Evolutionary conservation across 2,329 filamentous ascomycete species (phyloP).

Genomic region (Ploettnerulaceae sp.): DNA sequence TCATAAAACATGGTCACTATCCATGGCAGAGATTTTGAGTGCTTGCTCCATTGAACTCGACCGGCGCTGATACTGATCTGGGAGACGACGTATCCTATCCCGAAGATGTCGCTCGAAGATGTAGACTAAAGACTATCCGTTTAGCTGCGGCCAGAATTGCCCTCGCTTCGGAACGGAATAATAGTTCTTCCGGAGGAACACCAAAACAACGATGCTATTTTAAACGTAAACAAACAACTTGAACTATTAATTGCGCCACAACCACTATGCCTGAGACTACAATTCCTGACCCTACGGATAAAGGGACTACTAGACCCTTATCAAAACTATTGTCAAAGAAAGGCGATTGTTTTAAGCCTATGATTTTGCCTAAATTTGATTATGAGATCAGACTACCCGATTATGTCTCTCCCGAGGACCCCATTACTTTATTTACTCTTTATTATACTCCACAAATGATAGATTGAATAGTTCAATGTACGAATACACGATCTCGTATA

Average conservation of each 20-base stretch:
- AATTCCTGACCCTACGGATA: neutral
- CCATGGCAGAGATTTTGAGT: slow-evolving; percentile 16
- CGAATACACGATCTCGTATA: neutral
- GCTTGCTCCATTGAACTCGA: slow-evolving; percentile 6
- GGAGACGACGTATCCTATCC: slow-evolving; percentile 16
- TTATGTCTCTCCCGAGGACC: slow-evolving; percentile 1
- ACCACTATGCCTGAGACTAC: neutral
- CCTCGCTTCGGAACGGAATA: neutral
- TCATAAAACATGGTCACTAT: slow-evolving; percentile 11
- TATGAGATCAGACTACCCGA: neutral
- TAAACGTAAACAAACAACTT: slow-evolving; percentile 1
- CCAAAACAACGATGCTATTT: slow-evolving; percentile 2
- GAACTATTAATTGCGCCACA: neutral
- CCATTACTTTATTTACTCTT: slow-evolving; percentile 7
- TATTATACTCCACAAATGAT: slow-evolving; percentile 10
- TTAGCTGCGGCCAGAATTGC: too few relatives aligned
- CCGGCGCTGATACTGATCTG: slow-evolving; percentile 17
- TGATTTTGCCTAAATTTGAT: neutral
- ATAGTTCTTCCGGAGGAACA: slow-evolving; percentile 4
- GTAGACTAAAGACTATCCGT: too few relatives aligned
- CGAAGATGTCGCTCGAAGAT: slow-evolving; percentile 14
- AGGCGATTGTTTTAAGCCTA: neutral
- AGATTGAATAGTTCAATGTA: slow-evolving; percentile 1
- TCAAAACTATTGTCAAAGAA: neutral
- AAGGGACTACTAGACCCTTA: neutral